These are phyloP conservation scores for Sedum album DNA, from an alignment of 164 flowering plant genomes.

Conservation along the genomic window DNA sequence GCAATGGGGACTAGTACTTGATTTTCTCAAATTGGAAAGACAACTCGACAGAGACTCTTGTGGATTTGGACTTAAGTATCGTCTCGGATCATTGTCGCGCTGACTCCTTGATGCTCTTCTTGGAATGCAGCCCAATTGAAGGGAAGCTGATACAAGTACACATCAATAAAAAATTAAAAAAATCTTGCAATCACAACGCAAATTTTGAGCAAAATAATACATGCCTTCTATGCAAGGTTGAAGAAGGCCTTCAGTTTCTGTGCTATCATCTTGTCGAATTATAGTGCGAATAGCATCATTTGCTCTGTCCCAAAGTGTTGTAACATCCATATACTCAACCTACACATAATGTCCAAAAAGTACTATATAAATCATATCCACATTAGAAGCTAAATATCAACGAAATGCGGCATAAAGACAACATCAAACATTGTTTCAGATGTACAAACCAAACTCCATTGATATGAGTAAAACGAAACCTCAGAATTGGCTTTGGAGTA, in stretches of 20 bases:
- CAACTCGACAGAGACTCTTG: slow-evolving; percentile 12
- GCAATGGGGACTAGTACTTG: not conserved
- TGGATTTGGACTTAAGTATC: slow-evolving; percentile 19
- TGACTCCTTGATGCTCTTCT: slow-evolving; percentile 36
- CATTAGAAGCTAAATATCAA: not conserved
- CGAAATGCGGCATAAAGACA: not conserved
- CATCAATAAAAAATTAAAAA: not conserved
- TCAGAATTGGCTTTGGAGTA: slow-evolving; percentile 96
- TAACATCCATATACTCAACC: slow-evolving; percentile 72
- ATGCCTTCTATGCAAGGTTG: slow-evolving; percentile 97
- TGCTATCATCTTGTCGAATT: slow-evolving; percentile 62
- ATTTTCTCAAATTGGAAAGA: slow-evolving; percentile 3
- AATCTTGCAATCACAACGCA: not conserved
- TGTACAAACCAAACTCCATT: not conserved
- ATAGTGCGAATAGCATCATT: slow-evolving; percentile 82
- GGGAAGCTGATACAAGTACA: slow-evolving; percentile 24
- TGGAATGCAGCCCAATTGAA: slow-evolving; percentile 35
- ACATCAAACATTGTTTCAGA: not conserved
- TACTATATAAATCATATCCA: not conserved
- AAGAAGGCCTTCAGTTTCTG: slow-evolving; percentile 67
- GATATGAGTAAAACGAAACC: slow-evolving; percentile 26
- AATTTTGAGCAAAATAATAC: not conserved
- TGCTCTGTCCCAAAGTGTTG: slow-evolving; percentile 64
- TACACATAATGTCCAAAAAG: slow-evolving; percentile 14
- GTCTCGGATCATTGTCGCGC: slow-evolving; percentile 18